phyloP scores from a whole-genome alignment of 768 basidiomycete genomes.

The Tephrocybe sp. region DNA sequence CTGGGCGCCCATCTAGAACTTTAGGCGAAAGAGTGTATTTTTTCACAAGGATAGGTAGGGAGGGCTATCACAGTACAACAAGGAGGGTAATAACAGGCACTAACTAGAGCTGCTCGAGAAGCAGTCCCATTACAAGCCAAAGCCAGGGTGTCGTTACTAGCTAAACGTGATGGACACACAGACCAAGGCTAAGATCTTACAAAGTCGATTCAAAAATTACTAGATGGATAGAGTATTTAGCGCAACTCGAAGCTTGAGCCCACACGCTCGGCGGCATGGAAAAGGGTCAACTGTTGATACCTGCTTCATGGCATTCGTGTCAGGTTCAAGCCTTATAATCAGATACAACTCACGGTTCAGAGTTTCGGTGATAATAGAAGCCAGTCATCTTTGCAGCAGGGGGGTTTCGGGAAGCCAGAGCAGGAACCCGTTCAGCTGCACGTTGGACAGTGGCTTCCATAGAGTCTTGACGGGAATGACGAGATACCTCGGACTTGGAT shows the following conservation, averaged over 20 bases:
- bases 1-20: background rate
- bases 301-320: constrained; percentile 23
- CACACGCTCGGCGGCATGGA: constrained; percentile 70
- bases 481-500: constrained; percentile 32
- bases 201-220: constrained; percentile 12
- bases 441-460: constrained; percentile 37
- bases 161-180: constrained; percentile 3
- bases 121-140: constrained; percentile 14
- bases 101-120: constrained; percentile 7
- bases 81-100: constrained; percentile 8
- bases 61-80: constrained; percentile 12
- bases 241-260: constrained; percentile 88
- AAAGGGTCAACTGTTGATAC: constrained; percentile 86
- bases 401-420: constrained; percentile 43
- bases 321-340: constrained; percentile 1
- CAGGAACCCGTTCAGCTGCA: constrained; percentile 39
- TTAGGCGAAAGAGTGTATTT: constrained; percentile 2
- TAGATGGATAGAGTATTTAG: constrained; percentile 32
- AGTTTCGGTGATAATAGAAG: constrained; percentile 93
- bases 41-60: background rate
- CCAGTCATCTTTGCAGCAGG: constrained; percentile 79
- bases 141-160: constrained; percentile 3
- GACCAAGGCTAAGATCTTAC: constrained; percentile 12
- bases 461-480: constrained; percentile 39
- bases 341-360: constrained; percentile 70